Evolutionary conservation across 768 basidiomycete genomes (phyloP).

Genomic region (Leucosporidium creatinivorum): DNA sequence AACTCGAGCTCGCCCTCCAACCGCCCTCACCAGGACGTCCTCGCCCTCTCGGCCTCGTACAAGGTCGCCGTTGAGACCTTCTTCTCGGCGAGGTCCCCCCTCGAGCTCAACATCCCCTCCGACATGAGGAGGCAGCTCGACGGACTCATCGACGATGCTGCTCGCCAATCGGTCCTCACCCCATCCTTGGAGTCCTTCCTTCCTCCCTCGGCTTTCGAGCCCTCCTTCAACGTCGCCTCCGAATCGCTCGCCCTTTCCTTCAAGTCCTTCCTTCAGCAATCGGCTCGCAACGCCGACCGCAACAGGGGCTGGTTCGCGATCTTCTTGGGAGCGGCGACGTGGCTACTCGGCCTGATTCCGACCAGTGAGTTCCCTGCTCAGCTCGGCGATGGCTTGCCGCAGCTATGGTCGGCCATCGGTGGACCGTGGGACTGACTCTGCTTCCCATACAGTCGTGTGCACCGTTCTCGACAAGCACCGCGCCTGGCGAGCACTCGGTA

Average conservation of each 20-base stretch:
- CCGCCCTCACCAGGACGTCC: conserved; percentile 10
- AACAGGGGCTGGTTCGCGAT: conserved; percentile 27
- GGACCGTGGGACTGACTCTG: too few relatives aligned
- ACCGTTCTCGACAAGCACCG: conserved; percentile 19
- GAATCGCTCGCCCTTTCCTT: conserved; percentile 26
- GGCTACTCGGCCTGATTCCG: conserved; percentile 20
- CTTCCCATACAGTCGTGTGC: conserved; percentile 19
- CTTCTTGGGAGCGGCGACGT: conserved; percentile 23
- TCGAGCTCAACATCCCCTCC: conserved; percentile 30
- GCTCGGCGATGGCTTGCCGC: too few relatives aligned
- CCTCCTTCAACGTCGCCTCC: conserved; percentile 10
- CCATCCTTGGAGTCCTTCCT: conserved; percentile 17
- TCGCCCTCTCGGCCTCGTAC: conserved; percentile 20
- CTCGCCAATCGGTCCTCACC: neutral
- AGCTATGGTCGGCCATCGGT: too few relatives aligned
- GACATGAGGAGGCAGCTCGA: conserved; percentile 27
- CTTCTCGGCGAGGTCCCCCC: conserved; percentile 16
- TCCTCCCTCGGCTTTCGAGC: conserved; percentile 21
- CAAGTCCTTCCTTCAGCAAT: conserved; percentile 24
- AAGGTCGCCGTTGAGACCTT: conserved; percentile 20
- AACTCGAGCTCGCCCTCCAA: neutral
- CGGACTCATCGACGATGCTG: conserved; percentile 3
- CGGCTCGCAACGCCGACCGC: conserved; percentile 24
- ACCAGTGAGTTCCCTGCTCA: neutral
- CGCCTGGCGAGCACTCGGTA: conserved; percentile 19